Base-by-base conservation (phyloP, 495 filamentous ascomycete genomes). In the Aspergillus asperescens region DNA sequence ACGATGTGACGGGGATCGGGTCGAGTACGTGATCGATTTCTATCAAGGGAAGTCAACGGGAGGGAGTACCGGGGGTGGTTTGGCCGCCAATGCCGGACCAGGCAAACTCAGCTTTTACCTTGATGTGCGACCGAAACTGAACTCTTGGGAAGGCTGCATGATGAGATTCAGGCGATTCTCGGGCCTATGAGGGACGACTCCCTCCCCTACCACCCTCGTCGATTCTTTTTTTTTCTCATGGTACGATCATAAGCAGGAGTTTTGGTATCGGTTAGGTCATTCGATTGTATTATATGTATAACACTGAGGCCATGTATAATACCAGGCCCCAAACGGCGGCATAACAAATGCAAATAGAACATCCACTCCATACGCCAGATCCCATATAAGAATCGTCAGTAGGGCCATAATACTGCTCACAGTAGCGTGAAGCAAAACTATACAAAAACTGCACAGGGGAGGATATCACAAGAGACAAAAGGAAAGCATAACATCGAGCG, bases 1-100 rank as follows among this genome's bases (percentile, higher is more conserved):
- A 67, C 75, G 93, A 51, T 96, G 93, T 54, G 70, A 59, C 58
- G 92, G 90, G n/a, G 85, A 81, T 58, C 77, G 77, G 58, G 70
- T 98, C 34, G 93, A 96, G 63, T 98, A 98, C 65, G 83, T 98
- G 22, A 98, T 98, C 68, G 93, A 98, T 70, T 98, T 97, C 65
- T 98, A 98, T 66, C 81, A 86, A 25, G 93, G 93, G 0, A 88
- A 84, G 57, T 61, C 68, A 15, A 56, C 63, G 3, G 64, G 42
- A 34, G 53, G 50, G 22, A 56, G 48, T 35, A 62, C 23, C 20
- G 53, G 42, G 10, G 24, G 61, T 2, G 73, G 72, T 5, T 50
- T 76, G 51, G 62, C 70, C 20, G 62, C 64, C 40, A 70, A 70
- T 48, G 73, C 79, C 42, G 73, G 65, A 5, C 81, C 81, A 2